These are phyloP conservation scores for Globisporangium echinulatum DNA, from an alignment of 352 stramenopile species.

Conservation along the genomic window DNA sequence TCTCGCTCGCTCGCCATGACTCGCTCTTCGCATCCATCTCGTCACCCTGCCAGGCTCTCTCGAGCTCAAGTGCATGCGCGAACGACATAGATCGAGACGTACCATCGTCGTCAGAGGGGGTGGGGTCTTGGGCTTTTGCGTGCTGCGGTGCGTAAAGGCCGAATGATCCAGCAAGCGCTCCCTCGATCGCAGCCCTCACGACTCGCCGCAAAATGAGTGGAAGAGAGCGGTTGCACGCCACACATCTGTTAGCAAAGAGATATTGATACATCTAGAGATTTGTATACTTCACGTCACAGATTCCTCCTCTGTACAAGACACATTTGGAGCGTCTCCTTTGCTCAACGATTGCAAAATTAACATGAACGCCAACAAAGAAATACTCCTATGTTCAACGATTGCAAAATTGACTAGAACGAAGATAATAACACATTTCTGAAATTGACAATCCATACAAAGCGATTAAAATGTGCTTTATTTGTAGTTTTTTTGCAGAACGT, in stretches of 20 bases:
- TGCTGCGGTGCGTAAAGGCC: slow-evolving; percentile 18
- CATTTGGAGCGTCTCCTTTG: too few species aligned
- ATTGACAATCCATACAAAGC: too few species aligned
- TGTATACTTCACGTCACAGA: not conserved
- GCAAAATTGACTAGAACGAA: too few species aligned
- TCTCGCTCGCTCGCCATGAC: not conserved
- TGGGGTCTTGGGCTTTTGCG: slow-evolving; percentile 11
- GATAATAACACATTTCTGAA: too few species aligned
- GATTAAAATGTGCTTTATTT: too few species aligned
- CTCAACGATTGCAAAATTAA: too few species aligned
- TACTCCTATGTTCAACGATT: too few species aligned
- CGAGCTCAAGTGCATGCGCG: too few species aligned
- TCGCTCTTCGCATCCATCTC: not conserved
- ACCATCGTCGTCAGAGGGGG: slow-evolving; percentile 13
- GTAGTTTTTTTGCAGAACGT: too few species aligned
- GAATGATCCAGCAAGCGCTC: slow-evolving; percentile 9
- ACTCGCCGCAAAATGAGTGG: slow-evolving; percentile 11
- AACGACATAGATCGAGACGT: slow-evolving; percentile 1
- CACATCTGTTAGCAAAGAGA: not conserved
- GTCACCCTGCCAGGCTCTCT: too few species aligned
- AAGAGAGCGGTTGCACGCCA: slow-evolving; percentile 7
- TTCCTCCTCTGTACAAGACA: not conserved
- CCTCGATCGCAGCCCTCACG: not conserved
- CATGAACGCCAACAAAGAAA: too few species aligned
- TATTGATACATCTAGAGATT: not conserved